Evolutionary conservation across 2,329 filamentous ascomycete genomes (phyloP).

Genomic region (Talaromyces sp.): DNA sequence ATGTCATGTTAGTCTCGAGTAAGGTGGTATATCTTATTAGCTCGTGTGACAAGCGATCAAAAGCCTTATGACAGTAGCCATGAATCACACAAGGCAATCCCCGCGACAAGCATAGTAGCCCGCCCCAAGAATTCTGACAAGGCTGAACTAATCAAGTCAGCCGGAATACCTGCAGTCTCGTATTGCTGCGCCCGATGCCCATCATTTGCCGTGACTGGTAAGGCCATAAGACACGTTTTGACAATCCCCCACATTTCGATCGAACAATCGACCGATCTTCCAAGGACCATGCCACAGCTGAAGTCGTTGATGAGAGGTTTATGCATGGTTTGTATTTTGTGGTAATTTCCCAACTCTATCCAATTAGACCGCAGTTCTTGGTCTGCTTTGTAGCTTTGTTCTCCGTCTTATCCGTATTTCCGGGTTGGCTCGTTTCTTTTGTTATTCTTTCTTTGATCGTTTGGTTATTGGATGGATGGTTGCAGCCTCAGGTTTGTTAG

Average conservation of each 20-base stretch:
- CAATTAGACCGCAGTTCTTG: not conserved
- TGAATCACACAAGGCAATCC: not conserved
- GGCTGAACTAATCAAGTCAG: slow-evolving; percentile 1
- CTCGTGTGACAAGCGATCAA: too few species aligned
- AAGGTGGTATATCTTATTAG: not conserved
- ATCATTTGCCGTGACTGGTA: not conserved
- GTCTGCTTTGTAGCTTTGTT: not conserved
- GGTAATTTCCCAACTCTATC: not conserved
- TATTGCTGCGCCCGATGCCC: not conserved
- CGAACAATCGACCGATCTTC: not conserved
- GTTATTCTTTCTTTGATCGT: not conserved
- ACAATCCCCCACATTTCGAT: not conserved
- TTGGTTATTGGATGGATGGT: not conserved
- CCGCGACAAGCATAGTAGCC: not conserved
- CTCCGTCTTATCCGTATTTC: not conserved
- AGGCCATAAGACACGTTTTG: not conserved
- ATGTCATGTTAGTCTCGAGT: not conserved
- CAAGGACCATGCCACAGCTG: not conserved
- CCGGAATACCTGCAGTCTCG: not conserved
- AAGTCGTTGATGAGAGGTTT: not conserved
- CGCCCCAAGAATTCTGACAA: not conserved
- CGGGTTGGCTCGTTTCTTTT: not conserved
- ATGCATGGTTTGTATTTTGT: not conserved
- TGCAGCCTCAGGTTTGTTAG: not conserved
- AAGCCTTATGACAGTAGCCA: not conserved